These are phyloP conservation scores for Fragaria ananassa DNA, from an alignment of 306 rosid species.

Conservation along the genomic window DNA sequence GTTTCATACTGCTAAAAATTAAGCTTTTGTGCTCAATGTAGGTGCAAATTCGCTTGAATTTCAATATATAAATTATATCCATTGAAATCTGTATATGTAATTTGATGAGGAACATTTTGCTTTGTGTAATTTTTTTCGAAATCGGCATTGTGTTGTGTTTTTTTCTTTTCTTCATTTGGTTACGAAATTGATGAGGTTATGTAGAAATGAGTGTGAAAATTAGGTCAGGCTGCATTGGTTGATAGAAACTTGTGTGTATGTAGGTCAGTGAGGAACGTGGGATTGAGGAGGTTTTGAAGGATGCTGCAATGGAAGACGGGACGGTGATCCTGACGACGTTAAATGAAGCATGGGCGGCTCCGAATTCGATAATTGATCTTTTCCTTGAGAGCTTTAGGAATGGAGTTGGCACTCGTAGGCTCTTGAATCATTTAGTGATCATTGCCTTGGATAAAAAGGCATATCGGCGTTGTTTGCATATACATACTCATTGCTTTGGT, in stretches of 20 bases:
- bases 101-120: constrained; percentile 31
- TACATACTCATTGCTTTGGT: constrained; percentile 69
- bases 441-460: constrained; percentile 78
- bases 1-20: background rate
- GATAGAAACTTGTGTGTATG: background rate
- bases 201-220: background rate
- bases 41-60: background rate
- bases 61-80: too few species aligned
- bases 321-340: constrained; percentile 89
- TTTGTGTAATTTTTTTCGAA: background rate
- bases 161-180: background rate
- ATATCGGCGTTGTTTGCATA: constrained; percentile 63
- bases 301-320: constrained; percentile 68
- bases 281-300: constrained; percentile 57
- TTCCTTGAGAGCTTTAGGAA: constrained; percentile 90
- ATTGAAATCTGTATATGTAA: background rate
- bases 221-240: background rate
- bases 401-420: constrained; percentile 58
- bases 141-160: background rate
- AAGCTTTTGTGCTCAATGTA: background rate
- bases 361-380: constrained; percentile 71
- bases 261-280: constrained; percentile 40
- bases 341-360: constrained; percentile 97
- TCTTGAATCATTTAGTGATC: constrained; percentile 80
- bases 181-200: background rate